A percentile compares a stretch with the other conserved stretches of the same genome.
These are phyloP conservation scores for Cladosporium sp. DNA, from an alignment of 2,329 filamentous ascomycete species.

Conservation along the genomic window DNA sequence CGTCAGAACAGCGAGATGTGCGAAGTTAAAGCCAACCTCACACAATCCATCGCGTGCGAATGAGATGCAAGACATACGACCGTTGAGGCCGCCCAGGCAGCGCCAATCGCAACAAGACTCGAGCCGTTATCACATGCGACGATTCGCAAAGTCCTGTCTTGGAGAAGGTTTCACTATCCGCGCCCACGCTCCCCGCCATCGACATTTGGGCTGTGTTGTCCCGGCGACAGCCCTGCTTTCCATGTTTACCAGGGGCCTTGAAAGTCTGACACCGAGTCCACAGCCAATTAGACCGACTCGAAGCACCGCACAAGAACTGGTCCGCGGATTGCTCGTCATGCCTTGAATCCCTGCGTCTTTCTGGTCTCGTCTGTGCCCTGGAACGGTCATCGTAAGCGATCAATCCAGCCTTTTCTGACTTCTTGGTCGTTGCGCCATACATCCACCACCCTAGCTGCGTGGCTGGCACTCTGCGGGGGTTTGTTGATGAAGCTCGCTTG, in stretches of 20 bases:
- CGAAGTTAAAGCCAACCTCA: too few relatives aligned
- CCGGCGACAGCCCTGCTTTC: conserved; percentile 4
- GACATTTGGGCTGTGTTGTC: neutral
- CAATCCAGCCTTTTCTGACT: conserved; percentile 5
- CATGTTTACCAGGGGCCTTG: neutral
- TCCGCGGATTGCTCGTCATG: conserved; percentile 9
- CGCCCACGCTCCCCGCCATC: conserved; percentile 4
- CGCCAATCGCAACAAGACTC: neutral
- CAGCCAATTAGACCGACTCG: conserved; percentile 8
- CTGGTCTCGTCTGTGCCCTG: conserved; percentile 6
- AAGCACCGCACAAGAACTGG: conserved; percentile 6
- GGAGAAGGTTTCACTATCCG: too few relatives aligned
- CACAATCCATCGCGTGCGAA: too few relatives aligned
- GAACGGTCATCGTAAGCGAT: conserved; percentile 9
- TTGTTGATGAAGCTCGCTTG: conserved; percentile 11
- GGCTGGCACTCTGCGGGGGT: conserved; percentile 12
- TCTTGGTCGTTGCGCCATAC: conserved; percentile 11
- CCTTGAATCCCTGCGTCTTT: neutral
- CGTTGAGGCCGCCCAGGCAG: conserved; percentile 5
- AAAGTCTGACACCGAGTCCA: neutral
- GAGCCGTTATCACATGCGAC: conserved; percentile 4
- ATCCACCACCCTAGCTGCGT: conserved; percentile 1
- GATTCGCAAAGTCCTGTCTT: neutral
- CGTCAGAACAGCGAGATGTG: too few relatives aligned
- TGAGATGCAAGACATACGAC: neutral